These are phyloP conservation scores for Acanthamoeba royreba DNA, from an alignment of 208 protist genomes.

Conservation along the genomic window DNA sequence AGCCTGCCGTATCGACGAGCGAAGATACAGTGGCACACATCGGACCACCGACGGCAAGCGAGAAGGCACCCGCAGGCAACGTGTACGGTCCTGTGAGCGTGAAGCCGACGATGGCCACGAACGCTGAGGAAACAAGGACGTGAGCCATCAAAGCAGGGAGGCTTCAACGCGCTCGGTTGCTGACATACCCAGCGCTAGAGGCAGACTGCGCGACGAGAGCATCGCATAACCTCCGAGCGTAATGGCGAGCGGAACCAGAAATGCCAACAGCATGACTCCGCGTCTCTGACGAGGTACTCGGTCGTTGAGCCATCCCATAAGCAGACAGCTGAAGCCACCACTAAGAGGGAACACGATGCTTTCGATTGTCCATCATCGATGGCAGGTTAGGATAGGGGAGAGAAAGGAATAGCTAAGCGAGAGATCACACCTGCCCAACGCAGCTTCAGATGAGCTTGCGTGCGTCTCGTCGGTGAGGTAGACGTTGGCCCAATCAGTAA, in stretches of 20 bases:
- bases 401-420: background rate
- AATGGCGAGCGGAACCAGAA: background rate
- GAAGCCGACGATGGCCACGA: background rate
- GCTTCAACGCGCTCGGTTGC: no score
- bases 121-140: background rate
- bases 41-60: background rate
- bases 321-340: conserved; percentile 16
- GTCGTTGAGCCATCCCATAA: conserved; percentile 34
- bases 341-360: conserved; percentile 35
- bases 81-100: conserved; percentile 39
- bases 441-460: background rate
- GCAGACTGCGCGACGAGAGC: background rate
- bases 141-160: background rate
- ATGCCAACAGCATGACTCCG: background rate
- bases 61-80: background rate
- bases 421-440: background rate
- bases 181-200: background rate
- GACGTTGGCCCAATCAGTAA: conserved; percentile 33
- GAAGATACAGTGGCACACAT: background rate
- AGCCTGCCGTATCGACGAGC: conserved; percentile 19
- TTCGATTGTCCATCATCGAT: background rate
- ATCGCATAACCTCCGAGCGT: background rate
- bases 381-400: background rate
- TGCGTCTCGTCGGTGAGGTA: conserved; percentile 17
- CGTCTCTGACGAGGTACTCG: background rate